phyloP scores from a whole-genome alignment of 2,329 filamentous ascomycete genomes.

The Plectosphaerella plurivora region DNA sequence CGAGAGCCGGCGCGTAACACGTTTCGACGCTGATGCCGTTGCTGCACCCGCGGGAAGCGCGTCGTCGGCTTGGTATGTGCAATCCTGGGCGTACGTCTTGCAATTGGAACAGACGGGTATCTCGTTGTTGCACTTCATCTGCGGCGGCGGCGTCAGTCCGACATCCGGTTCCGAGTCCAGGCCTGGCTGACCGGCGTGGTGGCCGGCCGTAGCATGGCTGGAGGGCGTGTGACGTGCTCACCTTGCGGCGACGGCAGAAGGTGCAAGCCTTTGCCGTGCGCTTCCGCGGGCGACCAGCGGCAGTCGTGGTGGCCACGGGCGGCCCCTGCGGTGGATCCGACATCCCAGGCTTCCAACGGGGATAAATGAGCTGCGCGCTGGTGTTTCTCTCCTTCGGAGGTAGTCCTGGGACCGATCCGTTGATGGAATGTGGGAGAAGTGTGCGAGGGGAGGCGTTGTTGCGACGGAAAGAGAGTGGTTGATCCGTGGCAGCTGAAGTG shows the following conservation, averaged over 20 bases:
- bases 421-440: neutral
- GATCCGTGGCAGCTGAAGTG: neutral
- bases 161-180: slow-evolving; percentile 1
- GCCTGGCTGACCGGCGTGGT: neutral
- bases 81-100: slow-evolving; percentile 36
- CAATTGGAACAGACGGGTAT: slow-evolving; percentile 41
- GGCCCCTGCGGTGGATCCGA: no score
- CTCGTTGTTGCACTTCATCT: slow-evolving; percentile 46
- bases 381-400: neutral
- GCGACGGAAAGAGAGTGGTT: neutral
- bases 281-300: slow-evolving; percentile 13
- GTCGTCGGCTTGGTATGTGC: slow-evolving; percentile 31
- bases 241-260: slow-evolving; percentile 25
- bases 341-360: no score
- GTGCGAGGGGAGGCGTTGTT: neutral
- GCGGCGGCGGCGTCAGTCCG: neutral
- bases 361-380: no score
- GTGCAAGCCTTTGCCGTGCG: slow-evolving; percentile 22
- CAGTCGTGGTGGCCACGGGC: neutral
- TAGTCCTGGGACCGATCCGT: neutral
- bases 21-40: neutral
- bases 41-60: neutral
- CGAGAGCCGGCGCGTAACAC: no score
- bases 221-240: slow-evolving; percentile 8
- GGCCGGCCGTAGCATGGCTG: neutral